A percentile compares a stretch with the other conserved stretches of the same genome.
Conservation (phyloP, 805 yeast species). For the Suhomyces prunicola region DNA sequence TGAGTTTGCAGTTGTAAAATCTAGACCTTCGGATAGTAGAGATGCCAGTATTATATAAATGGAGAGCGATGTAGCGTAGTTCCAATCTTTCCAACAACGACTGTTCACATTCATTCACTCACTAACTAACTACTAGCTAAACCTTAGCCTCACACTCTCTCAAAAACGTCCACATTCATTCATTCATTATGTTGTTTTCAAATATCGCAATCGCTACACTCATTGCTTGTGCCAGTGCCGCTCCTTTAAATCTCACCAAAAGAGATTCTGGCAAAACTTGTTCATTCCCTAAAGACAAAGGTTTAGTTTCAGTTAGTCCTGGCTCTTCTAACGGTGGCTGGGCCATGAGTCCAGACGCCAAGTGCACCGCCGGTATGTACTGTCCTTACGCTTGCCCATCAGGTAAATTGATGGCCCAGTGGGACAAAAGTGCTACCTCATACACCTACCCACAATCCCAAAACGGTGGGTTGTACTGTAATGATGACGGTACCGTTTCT, state of each 20-base stretch:
- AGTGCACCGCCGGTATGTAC: constrained; percentile 72
- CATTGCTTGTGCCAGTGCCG: constrained; percentile 19
- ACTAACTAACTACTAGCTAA: neutral
- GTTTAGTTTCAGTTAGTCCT: constrained; percentile 67
- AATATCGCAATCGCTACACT: constrained; percentile 7
- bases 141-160: neutral
- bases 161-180: neutral
- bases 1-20: neutral
- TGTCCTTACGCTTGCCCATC: constrained; percentile 93
- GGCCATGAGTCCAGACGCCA: constrained; percentile 78
- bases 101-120: neutral
- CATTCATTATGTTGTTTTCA: constrained; percentile 7
- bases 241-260: constrained; percentile 18
- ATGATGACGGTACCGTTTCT: constrained; percentile 62
- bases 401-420: constrained; percentile 82
- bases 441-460: constrained; percentile 76
- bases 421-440: constrained; percentile 75
- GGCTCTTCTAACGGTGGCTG: constrained; percentile 69
- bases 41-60: neutral
- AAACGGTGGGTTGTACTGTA: constrained; percentile 82
- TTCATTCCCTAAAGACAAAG: constrained; percentile 62
- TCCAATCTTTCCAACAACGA: neutral
- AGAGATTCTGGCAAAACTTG: constrained; percentile 45
- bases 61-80: neutral
- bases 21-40: neutral